Conservation (phyloP, 805 yeast genomes). For the Cephaloascus albidus region DNA sequence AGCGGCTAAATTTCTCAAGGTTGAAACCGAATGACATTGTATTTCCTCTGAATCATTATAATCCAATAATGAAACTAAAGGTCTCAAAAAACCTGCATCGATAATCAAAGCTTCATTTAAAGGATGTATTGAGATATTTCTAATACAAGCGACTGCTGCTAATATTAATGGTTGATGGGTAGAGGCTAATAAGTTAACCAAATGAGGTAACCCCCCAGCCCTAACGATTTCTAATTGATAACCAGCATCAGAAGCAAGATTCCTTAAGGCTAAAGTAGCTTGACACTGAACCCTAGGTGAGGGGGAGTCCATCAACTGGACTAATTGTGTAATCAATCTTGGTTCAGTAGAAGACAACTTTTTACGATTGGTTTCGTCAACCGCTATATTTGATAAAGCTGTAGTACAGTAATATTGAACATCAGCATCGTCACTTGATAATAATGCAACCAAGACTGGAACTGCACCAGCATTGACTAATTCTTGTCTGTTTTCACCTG, state of each 20-base stretch:
- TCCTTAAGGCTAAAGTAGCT: constrained; percentile 92
- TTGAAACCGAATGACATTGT: constrained; percentile 96
- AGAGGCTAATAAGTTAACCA: constrained; percentile 83
- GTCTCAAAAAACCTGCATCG: constrained; percentile 92
- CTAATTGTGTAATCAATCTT: constrained; percentile 78
- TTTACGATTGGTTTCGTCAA: constrained; percentile 85
- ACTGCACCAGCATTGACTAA: constrained; percentile 97
- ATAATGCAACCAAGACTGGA: constrained; percentile 83
- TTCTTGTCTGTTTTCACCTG: constrained; percentile 92
- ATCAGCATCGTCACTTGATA: constrained; percentile 85
- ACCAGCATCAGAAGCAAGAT: constrained; percentile 90
- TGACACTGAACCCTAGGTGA: constrained; percentile 96
- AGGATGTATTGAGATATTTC: constrained; percentile 96
- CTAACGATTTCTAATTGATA: constrained; percentile 94
- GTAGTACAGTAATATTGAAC: constrained; percentile 98
- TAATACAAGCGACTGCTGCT: constrained; percentile 97
- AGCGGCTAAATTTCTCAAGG: constrained; percentile 93
- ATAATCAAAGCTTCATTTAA: constrained; percentile 91
- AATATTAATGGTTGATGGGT: constrained; percentile 85
- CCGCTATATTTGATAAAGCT: constrained; percentile 94
- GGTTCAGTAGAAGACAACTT: constrained; percentile 89
- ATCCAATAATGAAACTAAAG: constrained; percentile 77
- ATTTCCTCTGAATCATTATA: constrained; percentile 89
- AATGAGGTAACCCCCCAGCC: constrained; percentile 90
- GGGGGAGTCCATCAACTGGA: constrained; percentile 84